phyloP scores from a whole-genome alignment of 2,329 filamentous ascomycete genomes.

The Colletotrichum abscissum region DNA sequence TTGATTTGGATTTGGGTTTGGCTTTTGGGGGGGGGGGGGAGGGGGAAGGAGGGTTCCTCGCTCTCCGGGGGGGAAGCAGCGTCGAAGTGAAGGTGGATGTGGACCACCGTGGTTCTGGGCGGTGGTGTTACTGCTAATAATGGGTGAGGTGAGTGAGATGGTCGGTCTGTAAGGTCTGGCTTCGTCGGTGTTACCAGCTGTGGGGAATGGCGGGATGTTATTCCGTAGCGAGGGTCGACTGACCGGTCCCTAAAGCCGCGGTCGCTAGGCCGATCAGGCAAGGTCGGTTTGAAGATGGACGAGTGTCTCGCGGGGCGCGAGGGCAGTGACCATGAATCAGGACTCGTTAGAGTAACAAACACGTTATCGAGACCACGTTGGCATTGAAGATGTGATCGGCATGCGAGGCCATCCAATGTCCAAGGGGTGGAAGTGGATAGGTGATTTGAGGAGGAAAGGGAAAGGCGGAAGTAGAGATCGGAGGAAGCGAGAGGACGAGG shows the following conservation, averaged over 20 bases:
- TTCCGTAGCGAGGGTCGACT: conserved; percentile 5
- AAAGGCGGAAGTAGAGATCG: conserved; percentile 5
- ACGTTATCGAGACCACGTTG: conserved; percentile 21
- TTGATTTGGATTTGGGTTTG: conserved; percentile 21
- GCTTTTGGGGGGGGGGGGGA: conserved; percentile 1
- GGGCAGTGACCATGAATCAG: conserved; percentile 34
- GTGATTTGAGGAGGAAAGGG: conserved; percentile 26
- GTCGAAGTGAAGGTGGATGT: neutral
- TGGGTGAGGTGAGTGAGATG: neutral
- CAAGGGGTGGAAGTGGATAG: conserved; percentile 23
- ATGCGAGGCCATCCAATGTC: conserved; percentile 28
- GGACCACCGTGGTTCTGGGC: neutral
- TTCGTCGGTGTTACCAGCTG: conserved; percentile 30
- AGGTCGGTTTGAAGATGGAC: conserved; percentile 29
- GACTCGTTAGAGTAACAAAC: conserved; percentile 10
- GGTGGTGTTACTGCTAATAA: neutral
- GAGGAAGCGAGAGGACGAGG: conserved; percentile 15
- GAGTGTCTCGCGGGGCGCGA: conserved; percentile 31
- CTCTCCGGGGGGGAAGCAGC: neutral
- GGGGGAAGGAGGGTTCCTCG: neutral
- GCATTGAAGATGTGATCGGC: conserved; percentile 19
- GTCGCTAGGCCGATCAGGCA: conserved; percentile 34
- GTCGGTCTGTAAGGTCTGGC: conserved; percentile 15
- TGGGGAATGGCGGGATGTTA: neutral
- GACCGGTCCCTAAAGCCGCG: conserved; percentile 20